A percentile compares a stretch with the other conserved stretches of the same genome.
Conservation (phyloP, 805 yeast genomes). For the Kodamaea kakaduensis region DNA sequence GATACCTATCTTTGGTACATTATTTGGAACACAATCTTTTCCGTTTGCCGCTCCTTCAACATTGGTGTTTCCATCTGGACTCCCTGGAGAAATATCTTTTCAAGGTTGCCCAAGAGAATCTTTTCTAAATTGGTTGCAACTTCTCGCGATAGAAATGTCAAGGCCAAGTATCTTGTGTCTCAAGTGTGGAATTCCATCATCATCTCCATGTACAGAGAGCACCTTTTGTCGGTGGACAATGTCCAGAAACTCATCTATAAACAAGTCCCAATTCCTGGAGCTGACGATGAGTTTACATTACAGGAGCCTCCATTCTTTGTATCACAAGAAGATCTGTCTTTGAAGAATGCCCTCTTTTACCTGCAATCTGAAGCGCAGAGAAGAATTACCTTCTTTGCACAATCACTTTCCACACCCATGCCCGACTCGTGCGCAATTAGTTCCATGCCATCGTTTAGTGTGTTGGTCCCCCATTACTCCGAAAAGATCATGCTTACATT, state of each 20-base stretch:
- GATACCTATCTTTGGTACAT: slow-evolving; percentile 88
- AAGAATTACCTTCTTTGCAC: slow-evolving; percentile 85
- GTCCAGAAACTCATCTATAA: slow-evolving; percentile 63
- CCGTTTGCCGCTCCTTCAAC: slow-evolving; percentile 65
- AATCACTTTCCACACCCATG: slow-evolving; percentile 81
- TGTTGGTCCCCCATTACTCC: slow-evolving; percentile 79
- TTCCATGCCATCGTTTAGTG: slow-evolving; percentile 78
- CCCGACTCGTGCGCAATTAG: slow-evolving; percentile 64
- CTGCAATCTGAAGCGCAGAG: slow-evolving; percentile 74
- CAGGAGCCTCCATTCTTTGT: slow-evolving; percentile 77
- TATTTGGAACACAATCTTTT: slow-evolving; percentile 70
- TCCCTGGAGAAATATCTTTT: slow-evolving; percentile 81
- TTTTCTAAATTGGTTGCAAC: slow-evolving; percentile 62
- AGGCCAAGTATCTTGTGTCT: slow-evolving; percentile 40
- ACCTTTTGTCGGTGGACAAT: slow-evolving; percentile 68
- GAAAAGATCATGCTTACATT: slow-evolving; percentile 76
- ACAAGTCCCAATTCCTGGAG: slow-evolving; percentile 36
- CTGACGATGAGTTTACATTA: slow-evolving; percentile 38
- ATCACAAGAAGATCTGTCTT: slow-evolving; percentile 74
- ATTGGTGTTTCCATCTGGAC: slow-evolving; percentile 83
- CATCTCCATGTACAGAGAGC: slow-evolving; percentile 79
- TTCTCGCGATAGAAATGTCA: slow-evolving; percentile 28
- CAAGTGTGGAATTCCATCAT: slow-evolving; percentile 79
- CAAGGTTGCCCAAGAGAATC: slow-evolving; percentile 72
- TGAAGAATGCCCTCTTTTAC: slow-evolving; percentile 54